phyloP scores from a whole-genome alignment of 2,329 filamentous ascomycete species.

The Cytospora piceae region DNA sequence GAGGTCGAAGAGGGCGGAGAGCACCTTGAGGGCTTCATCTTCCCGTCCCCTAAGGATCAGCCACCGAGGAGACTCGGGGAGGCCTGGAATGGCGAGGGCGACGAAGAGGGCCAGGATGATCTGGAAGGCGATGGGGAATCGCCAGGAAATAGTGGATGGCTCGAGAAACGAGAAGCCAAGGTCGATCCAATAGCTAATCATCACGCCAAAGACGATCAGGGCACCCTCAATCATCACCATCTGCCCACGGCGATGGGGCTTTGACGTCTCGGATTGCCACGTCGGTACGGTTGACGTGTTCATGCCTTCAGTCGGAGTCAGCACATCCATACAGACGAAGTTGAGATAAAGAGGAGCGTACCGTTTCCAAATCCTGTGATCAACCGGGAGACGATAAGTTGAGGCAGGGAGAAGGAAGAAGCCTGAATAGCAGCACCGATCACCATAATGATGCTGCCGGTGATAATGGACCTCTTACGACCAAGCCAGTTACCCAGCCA shows the following conservation, averaged over 20 bases:
- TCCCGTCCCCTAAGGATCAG: constrained; percentile 32
- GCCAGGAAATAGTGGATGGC: constrained; percentile 39
- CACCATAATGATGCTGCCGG: constrained; percentile 28
- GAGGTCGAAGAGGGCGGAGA: constrained; percentile 23
- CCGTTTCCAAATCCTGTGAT: constrained; percentile 29
- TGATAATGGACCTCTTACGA: constrained; percentile 27
- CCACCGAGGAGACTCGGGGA: constrained; percentile 32
- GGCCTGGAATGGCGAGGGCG: constrained; percentile 27
- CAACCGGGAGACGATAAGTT: constrained; percentile 28
- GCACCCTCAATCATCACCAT: constrained; percentile 31
- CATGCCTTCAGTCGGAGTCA: constrained; percentile 20
- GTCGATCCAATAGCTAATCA: constrained; percentile 64
- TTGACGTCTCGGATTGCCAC: constrained; percentile 31
- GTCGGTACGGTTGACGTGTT: constrained; percentile 31
- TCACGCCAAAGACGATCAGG: constrained; percentile 72
- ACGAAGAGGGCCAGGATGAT: constrained; percentile 32
- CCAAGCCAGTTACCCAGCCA: constrained; percentile 29
- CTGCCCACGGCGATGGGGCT: constrained; percentile 27
- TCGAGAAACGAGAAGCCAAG: constrained; percentile 29
- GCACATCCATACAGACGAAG: neutral
- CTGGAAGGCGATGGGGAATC: constrained; percentile 39
- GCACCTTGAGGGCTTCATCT: constrained; percentile 26
- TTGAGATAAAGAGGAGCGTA: neutral
- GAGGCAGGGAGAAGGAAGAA: constrained; percentile 26
- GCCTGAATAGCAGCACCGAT: constrained; percentile 28